Evolutionary conservation across 2,329 filamentous ascomycete genomes (phyloP).

Genomic region (Ophiostoma pallidulum): DNA sequence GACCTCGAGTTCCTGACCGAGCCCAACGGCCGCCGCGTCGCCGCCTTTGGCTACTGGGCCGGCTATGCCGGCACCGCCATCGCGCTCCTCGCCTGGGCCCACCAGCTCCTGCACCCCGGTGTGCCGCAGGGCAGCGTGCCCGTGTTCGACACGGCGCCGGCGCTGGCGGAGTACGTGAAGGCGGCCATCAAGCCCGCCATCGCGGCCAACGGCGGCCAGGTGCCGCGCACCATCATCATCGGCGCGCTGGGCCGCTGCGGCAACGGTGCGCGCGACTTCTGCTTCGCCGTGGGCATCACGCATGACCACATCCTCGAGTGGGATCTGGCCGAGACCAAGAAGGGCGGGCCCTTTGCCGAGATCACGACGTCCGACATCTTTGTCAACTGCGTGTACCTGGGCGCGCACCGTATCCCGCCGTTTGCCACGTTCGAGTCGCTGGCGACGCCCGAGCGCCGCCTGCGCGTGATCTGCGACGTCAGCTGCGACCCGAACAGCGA

Average conservation of each 20-base stretch:
- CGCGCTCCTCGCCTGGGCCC: conserved; percentile 72
- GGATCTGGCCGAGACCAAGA: conserved; percentile 72
- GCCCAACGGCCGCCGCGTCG: conserved; percentile 54
- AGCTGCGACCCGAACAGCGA: conserved; percentile 65
- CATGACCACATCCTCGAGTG: conserved; percentile 56
- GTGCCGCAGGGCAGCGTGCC: conserved; percentile 7
- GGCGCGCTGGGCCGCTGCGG: conserved; percentile 80
- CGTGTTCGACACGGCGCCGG: conserved; percentile 29
- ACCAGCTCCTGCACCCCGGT: conserved; percentile 57
- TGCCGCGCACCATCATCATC: conserved; percentile 72
- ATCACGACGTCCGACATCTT: conserved; percentile 69
- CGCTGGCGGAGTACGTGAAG: conserved; percentile 66
- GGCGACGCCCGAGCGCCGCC: conserved; percentile 55
- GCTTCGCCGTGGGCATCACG: conserved; percentile 62
- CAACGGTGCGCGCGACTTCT: conserved; percentile 72
- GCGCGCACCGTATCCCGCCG: conserved; percentile 56
- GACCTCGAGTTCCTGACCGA: conserved; percentile 85
- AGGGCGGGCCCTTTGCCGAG: conserved; percentile 68
- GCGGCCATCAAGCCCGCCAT: conserved; percentile 56
- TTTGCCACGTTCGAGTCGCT: conserved; percentile 69
- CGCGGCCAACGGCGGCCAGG: conserved; percentile 48
- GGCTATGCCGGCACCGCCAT: conserved; percentile 68
- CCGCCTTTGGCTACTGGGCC: conserved; percentile 64
- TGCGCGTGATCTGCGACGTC: conserved; percentile 75
- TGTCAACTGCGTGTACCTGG: conserved; percentile 83